These are phyloP conservation scores for Nitzschia sp. DNA, from an alignment of 108 stramenopile species.

Conservation along the genomic window DNA sequence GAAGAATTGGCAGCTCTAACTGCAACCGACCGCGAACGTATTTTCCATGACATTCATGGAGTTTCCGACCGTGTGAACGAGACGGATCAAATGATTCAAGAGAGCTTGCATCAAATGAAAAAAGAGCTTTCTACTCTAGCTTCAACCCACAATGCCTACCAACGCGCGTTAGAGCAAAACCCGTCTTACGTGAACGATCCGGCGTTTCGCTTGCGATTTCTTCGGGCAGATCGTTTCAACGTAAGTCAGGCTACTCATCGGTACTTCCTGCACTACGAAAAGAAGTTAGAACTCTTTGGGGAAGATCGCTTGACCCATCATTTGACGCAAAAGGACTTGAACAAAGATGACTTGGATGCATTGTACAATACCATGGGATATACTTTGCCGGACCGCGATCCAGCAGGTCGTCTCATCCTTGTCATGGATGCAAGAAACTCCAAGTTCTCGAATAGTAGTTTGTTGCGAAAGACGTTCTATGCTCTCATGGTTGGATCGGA, in stretches of 20 bases:
- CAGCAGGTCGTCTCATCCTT: background rate
- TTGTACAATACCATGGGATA: background rate
- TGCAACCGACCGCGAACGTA: slow-evolving; percentile 15
- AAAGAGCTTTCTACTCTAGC: background rate
- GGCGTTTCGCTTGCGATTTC: slow-evolving; percentile 7
- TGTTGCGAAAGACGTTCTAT: slow-evolving; percentile 1
- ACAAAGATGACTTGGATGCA: background rate
- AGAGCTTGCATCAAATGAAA: background rate
- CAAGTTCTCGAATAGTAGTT: background rate
- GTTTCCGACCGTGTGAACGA: slow-evolving; percentile 7
- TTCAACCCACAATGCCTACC: background rate
- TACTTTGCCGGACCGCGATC: background rate
- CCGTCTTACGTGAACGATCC: slow-evolving; percentile 8
- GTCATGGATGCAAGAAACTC: background rate
- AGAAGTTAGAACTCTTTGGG: slow-evolving; percentile 15
- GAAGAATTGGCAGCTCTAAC: slow-evolving; percentile 20
- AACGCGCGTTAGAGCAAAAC: background rate
- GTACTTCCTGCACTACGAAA: background rate
- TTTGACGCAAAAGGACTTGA: background rate
- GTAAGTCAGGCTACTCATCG: background rate
- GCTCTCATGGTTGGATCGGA: slow-evolving; percentile 1
- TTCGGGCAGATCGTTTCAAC: slow-evolving; percentile 19
- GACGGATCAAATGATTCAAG: slow-evolving; percentile 9
- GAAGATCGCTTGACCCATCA: background rate
- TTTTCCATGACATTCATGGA: slow-evolving; percentile 24